Base-by-base conservation (phyloP, 1,284 basidiomycete genomes). In the Moesziomyces parantarcticus region DNA sequence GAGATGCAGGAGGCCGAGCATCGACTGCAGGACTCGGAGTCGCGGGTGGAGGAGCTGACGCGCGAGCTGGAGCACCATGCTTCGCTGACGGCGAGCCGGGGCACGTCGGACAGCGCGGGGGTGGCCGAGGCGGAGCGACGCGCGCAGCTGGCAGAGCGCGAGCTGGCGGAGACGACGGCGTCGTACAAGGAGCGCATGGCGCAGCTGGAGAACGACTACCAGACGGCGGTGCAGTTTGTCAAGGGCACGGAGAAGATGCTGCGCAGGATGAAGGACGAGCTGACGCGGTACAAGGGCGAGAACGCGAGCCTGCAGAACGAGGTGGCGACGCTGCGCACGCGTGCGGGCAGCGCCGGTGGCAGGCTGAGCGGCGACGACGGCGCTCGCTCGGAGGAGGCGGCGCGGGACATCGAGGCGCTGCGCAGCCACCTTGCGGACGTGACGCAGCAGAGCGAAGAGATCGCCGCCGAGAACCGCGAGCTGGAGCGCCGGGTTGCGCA, bases 171-270 rank as follows among this genome's bases (percentile, higher is more conserved):
- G 60, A 75, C 80, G 18, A 76, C 73, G 11, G 74, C 74, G 4
- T 68, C 78, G 56, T 79, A 83, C 77, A 75, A 79, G 79, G 80
- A 81, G 53, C 73, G 81, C 43, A 75, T 80, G 64, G 56, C 75
- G 13, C 92, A 94, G 81, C 89, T 97, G 84, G 94, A 98, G 85
- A 91, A 93, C 75, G 95, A 98, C 84, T 97, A 98, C 85, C 92
- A 96, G 82, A 88, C 93, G 46, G 93, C 93, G 22, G 92, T 95
- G 66, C 91, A 92, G 55, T 83, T 81, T 46, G 82, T 83, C 81
- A 95, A 94, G 88, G 94, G 94, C 54, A 98, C 95, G 1, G 97
- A 99, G 85, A 98, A 97, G 86, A 96, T 99, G 91, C 92, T 98
- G 87, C 90, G 94, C 75, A 90, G 92, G 77, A 95, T 99, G 92